These are phyloP conservation scores for Aspergillus vadensis DNA, from an alignment of 2,329 filamentous ascomycete genomes.

Conservation along the genomic window DNA sequence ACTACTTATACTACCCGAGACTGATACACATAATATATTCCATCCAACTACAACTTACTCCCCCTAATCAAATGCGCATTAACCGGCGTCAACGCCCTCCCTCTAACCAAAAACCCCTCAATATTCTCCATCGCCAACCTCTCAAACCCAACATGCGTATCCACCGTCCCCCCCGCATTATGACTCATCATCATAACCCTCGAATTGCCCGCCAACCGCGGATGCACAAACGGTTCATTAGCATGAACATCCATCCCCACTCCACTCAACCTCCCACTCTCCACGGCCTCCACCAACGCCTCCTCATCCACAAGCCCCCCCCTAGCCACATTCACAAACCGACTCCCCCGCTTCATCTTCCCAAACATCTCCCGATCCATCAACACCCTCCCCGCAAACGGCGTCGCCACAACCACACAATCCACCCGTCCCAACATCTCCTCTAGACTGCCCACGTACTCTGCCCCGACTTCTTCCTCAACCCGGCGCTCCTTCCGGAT, in stretches of 20 bases:
- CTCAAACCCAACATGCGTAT: conserved; percentile 55
- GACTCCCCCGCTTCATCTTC: conserved; percentile 51
- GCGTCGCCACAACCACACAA: conserved; percentile 53
- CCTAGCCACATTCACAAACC: conserved; percentile 56
- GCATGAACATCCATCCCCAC: conserved; percentile 59
- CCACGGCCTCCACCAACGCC: conserved; percentile 51
- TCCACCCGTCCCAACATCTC: conserved; percentile 48
- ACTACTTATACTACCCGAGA: neutral
- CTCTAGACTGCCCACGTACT: conserved; percentile 46
- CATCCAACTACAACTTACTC: neutral
- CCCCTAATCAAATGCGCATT: conserved; percentile 58
- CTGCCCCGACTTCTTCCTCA: conserved; percentile 44
- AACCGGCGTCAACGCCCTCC: conserved; percentile 55
- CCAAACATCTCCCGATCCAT: conserved; percentile 47
- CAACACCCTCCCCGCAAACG: conserved; percentile 43
- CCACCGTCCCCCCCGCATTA: conserved; percentile 53
- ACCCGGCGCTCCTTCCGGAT: conserved; percentile 40
- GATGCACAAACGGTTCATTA: conserved; percentile 55
- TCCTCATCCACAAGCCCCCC: conserved; percentile 54
- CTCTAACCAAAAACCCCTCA: conserved; percentile 32
- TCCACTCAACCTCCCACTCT: conserved; percentile 49
- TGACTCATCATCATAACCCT: conserved; percentile 52
- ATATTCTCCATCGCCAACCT: conserved; percentile 52
- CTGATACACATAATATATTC: neutral
- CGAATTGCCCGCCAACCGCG: conserved; percentile 42